These are phyloP conservation scores for Arabidopsis hybrid DNA, from an alignment of 441 rosid genomes.

Conservation along the genomic window DNA sequence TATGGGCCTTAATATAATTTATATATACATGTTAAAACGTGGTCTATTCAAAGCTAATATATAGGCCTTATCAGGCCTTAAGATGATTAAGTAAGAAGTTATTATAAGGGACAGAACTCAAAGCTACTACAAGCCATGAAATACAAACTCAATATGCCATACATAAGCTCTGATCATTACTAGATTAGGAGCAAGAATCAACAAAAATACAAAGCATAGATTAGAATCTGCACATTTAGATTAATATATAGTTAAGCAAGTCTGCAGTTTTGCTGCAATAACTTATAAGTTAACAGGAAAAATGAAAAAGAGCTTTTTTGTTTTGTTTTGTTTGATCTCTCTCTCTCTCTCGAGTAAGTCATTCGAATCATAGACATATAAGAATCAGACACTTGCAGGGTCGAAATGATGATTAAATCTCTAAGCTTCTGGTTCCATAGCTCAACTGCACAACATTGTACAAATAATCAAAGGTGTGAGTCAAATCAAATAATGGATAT, in stretches of 20 bases:
- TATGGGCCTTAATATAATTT: too few relatives aligned
- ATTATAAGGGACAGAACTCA: too few relatives aligned
- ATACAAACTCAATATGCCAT: too few relatives aligned
- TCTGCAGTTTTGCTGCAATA: constrained; percentile 45
- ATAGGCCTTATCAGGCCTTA: too few relatives aligned
- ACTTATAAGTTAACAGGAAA: constrained; percentile 34
- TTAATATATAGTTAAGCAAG: constrained; percentile 36
- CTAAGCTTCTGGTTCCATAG: constrained; percentile 32
- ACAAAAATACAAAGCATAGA: constrained; percentile 1
- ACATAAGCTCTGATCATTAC: background rate
- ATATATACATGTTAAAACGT: too few relatives aligned
- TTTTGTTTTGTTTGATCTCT: background rate
- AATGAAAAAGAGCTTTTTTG: constrained; percentile 13
- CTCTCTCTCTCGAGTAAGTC: background rate
- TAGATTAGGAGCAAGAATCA: background rate
- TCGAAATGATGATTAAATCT: constrained; percentile 14
- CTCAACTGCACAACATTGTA: constrained; percentile 34
- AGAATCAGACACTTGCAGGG: constrained; percentile 19
- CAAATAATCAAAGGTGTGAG: background rate
- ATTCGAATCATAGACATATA: constrained; percentile 10
- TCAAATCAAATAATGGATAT: background rate
- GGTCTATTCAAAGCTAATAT: too few relatives aligned
- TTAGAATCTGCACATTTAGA: constrained; percentile 41
- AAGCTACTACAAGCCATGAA: too few relatives aligned
- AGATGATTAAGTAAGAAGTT: background rate